Evolutionary conservation across 1,284 basidiomycete species (phyloP).

Genomic region (Ustilago sp.): DNA sequence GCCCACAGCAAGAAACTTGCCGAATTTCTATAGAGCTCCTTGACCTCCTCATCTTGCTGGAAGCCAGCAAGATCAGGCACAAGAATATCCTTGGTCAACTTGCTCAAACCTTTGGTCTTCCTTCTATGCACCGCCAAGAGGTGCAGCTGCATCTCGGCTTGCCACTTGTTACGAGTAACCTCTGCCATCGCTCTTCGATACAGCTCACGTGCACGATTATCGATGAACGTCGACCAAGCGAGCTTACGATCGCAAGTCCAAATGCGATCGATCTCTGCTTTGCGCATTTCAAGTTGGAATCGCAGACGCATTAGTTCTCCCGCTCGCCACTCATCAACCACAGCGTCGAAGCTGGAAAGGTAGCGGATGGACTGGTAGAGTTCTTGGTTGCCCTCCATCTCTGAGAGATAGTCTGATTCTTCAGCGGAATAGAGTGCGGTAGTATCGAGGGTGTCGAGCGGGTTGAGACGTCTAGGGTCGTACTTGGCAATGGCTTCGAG

Average conservation of each 20-base stretch:
- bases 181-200: constrained; percentile 27
- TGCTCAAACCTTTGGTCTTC: constrained; percentile 29
- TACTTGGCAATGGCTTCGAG: constrained; percentile 15
- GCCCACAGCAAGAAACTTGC: constrained; percentile 22
- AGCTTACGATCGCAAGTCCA: constrained; percentile 49
- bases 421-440: constrained; percentile 29
- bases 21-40: constrained; percentile 26
- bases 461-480: constrained; percentile 28
- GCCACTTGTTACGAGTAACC: constrained; percentile 27
- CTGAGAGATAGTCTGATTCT: constrained; percentile 33
- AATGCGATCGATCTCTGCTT: constrained; percentile 43
- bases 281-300: constrained; percentile 45
- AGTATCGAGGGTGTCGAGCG: constrained; percentile 36
- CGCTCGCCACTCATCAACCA: constrained; percentile 47
- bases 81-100: constrained; percentile 23
- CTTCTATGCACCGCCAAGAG: constrained; percentile 32
- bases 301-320: constrained; percentile 35
- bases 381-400: constrained; percentile 25
- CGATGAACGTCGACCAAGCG: constrained; percentile 38
- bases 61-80: constrained; percentile 9
- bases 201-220: constrained; percentile 27
- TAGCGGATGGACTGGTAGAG: constrained; percentile 33
- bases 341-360: constrained; percentile 40
- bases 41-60: constrained; percentile 6
- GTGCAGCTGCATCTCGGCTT: constrained; percentile 47